Evolutionary conservation across 352 stramenopile genomes (phyloP).

Genomic region (Phytophthora vignae): DNA sequence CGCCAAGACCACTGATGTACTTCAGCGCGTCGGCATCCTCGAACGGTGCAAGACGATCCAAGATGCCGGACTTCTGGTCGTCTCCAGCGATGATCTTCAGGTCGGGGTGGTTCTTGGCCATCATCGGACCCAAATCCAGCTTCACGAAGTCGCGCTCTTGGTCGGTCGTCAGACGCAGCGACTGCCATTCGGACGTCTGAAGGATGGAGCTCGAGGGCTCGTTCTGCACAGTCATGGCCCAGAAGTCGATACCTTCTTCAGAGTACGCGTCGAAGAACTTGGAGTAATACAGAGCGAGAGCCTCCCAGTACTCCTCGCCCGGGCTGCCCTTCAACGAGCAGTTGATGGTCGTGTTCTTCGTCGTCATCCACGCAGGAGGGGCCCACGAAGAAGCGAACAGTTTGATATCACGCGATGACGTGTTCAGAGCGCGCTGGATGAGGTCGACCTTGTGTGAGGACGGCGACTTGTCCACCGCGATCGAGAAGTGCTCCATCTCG

Average conservation of each 20-base stretch:
- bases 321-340: conserved; percentile 63
- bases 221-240: conserved; percentile 88
- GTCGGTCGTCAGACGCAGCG: conserved; percentile 47
- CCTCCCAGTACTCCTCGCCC: conserved; percentile 70
- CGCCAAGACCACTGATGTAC: conserved; percentile 83
- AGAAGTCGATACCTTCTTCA: conserved; percentile 76
- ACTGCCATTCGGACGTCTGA: conserved; percentile 66
- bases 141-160: conserved; percentile 78
- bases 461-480: conserved; percentile 79
- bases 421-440: conserved; percentile 64
- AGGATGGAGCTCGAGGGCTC: conserved; percentile 55
- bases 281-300: conserved; percentile 88
- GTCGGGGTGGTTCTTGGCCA: conserved; percentile 73
- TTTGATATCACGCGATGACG: conserved; percentile 50
- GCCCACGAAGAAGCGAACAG: conserved; percentile 87
- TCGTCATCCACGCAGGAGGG: conserved; percentile 90
- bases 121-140: conserved; percentile 68
- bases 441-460: conserved; percentile 75
- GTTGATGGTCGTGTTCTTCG: conserved; percentile 64
- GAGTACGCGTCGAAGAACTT: conserved; percentile 90
- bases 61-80: conserved; percentile 80
- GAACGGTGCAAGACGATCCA: conserved; percentile 49
- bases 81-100: conserved; percentile 89
- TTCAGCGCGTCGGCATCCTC: conserved; percentile 54
- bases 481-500: conserved; percentile 83